phyloP scores from a whole-genome alignment of 164 flowering plant genomes.

The Amborella trichopoda region DNA sequence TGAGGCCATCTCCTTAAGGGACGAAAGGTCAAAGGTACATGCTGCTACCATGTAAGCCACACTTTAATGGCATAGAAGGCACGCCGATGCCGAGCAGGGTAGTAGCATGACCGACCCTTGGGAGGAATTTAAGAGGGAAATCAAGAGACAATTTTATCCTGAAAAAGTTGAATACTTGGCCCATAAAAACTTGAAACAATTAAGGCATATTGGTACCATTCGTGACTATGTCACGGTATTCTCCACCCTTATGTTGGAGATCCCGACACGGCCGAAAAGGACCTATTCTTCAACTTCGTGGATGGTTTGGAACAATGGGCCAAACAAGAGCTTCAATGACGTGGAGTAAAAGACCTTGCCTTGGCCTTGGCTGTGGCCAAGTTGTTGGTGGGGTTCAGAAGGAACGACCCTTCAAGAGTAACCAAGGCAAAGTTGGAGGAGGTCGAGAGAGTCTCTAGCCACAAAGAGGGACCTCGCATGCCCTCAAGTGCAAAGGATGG shows the following conservation, averaged over 20 bases:
- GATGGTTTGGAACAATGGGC: background rate
- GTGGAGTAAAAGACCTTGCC: background rate
- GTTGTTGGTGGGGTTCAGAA: background rate
- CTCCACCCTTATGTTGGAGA: background rate
- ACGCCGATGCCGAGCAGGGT: background rate
- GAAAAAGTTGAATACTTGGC: background rate
- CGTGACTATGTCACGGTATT: constrained; percentile 2
- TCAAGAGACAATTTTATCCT: background rate
- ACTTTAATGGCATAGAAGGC: background rate
- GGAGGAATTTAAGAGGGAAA: background rate
- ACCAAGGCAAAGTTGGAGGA: background rate
- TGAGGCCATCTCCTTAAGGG: too few species aligned
- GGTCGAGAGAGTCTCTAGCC: too few species aligned
- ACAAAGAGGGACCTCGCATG: too few species aligned
- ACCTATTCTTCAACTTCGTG: background rate
- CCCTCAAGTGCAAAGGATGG: too few species aligned
- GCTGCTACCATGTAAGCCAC: background rate
- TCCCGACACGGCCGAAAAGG: background rate
- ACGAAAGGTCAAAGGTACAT: too few species aligned
- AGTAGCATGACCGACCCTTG: background rate
- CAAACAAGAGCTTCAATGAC: background rate
- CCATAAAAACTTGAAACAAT: background rate
- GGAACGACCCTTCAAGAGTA: background rate
- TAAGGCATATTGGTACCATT: background rate
- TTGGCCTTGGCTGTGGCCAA: background rate